A percentile compares a stretch with the other conserved stretches of the same genome.
Evolutionary conservation across 225 moss, liverwort and hornwort species (phyloP).

Genomic region (Ulota crispa): DNA sequence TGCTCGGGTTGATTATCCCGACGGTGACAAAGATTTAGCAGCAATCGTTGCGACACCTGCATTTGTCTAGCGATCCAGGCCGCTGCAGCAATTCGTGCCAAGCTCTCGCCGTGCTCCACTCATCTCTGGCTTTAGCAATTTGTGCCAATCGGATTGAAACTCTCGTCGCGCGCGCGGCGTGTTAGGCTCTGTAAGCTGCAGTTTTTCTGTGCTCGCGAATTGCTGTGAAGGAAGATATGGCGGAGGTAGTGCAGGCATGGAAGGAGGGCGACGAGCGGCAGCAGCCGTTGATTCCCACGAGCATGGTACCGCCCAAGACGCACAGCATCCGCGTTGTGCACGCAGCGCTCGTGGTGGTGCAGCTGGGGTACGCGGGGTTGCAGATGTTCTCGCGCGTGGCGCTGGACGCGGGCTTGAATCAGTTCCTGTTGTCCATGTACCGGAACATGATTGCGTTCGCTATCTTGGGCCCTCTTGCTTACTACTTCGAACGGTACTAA

Average conservation of each 20-base stretch:
- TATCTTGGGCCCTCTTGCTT: constrained; percentile 51
- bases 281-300: constrained; percentile 25
- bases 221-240: neutral
- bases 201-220: no score
- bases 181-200: no score
- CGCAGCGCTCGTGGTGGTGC: constrained; percentile 44
- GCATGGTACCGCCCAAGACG: constrained; percentile 42
- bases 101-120: neutral
- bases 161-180: neutral
- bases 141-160: neutral
- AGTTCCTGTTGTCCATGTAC: constrained; percentile 61
- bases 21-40: neutral
- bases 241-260: neutral
- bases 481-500: constrained; percentile 46
- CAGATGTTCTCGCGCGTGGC: constrained; percentile 64
- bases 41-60: neutral
- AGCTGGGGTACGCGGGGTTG: constrained; percentile 58
- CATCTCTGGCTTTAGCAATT: neutral
- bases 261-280: constrained; percentile 11
- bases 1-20: no score
- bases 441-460: constrained; percentile 58
- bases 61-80: neutral
- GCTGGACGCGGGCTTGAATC: constrained; percentile 57
- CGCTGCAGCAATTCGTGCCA: neutral
- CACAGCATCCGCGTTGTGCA: constrained; percentile 56